These are phyloP conservation scores for Amanita exitialis DNA, from an alignment of 768 basidiomycete genomes.

Conservation along the genomic window DNA sequence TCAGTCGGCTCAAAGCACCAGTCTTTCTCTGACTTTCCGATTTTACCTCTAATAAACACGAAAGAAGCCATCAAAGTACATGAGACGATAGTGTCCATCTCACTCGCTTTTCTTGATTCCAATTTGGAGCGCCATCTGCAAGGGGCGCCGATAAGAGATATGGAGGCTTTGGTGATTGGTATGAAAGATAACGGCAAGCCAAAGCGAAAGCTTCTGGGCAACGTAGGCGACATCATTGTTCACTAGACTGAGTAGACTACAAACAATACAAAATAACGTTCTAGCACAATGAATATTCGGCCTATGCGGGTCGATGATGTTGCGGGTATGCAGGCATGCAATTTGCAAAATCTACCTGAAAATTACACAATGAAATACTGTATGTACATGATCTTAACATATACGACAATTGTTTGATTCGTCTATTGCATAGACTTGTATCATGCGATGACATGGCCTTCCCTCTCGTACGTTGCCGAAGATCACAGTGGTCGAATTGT, in stretches of 20 bases:
- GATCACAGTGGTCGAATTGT: slow-evolving; percentile 87
- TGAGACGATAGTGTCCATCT: slow-evolving; percentile 24
- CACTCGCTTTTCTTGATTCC: slow-evolving; percentile 33
- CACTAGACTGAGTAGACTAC: slow-evolving; percentile 13
- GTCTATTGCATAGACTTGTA: slow-evolving; percentile 60
- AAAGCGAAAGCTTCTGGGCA: slow-evolving; percentile 31
- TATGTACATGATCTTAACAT: slow-evolving; percentile 20
- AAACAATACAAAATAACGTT: slow-evolving; percentile 3
- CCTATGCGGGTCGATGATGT: slow-evolving; percentile 20
- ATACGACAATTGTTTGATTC: slow-evolving; percentile 3
- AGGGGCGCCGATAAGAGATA: slow-evolving; percentile 19
- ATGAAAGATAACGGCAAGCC: slow-evolving; percentile 34
- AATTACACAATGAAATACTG: slow-evolving; percentile 86
- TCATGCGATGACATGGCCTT: slow-evolving; percentile 92
- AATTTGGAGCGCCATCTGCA: slow-evolving; percentile 23
- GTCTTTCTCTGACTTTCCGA: slow-evolving; percentile 38
- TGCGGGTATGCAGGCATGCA: no score
- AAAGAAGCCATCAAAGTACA: slow-evolving; percentile 22
- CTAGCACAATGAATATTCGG: slow-evolving; percentile 31
- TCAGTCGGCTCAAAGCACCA: slow-evolving; percentile 34
- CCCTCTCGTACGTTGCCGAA: slow-evolving; percentile 89
- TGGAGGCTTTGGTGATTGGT: slow-evolving; percentile 30
- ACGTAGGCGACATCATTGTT: slow-evolving; percentile 33
- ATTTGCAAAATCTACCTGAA: slow-evolving; percentile 59
- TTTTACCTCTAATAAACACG: slow-evolving; percentile 29